Conservation (phyloP, 176 grass and related monocot species). For the Aegilops umbellulata region DNA sequence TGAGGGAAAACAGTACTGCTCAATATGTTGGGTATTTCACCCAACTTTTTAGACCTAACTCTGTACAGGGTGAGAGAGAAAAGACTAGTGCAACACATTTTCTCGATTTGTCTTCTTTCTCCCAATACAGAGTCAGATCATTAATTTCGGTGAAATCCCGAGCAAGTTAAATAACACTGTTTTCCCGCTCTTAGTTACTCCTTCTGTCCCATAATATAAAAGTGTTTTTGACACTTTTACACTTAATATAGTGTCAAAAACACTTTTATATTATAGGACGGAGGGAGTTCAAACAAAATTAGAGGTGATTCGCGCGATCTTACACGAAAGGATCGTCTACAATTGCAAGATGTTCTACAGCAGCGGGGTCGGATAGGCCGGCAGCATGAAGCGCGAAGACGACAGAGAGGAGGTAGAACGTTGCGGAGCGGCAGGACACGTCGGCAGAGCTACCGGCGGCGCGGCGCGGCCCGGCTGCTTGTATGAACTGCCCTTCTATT, state of each 20-base stretch:
- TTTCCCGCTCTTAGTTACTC: background rate
- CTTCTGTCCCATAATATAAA: background rate
- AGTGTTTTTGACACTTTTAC: too few relatives aligned
- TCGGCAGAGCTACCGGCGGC: too few relatives aligned
- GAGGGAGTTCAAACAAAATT: background rate
- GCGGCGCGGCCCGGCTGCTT: background rate
- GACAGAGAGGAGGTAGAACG: too few relatives aligned
- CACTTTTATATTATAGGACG: too few relatives aligned
- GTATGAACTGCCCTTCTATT: slow-evolving; percentile 19
- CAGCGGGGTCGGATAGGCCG: too few relatives aligned
- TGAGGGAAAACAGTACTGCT: background rate
- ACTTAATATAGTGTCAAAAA: too few relatives aligned
- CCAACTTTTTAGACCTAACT: background rate
- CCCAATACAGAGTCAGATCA: background rate
- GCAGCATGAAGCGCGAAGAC: too few relatives aligned
- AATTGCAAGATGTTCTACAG: background rate
- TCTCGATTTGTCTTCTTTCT: background rate
- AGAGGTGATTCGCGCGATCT: background rate
- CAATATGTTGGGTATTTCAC: background rate
- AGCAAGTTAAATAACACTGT: background rate
- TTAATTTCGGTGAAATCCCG: background rate
- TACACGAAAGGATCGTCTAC: background rate
- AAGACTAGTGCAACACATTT: background rate
- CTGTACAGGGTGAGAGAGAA: slow-evolving; percentile 7
- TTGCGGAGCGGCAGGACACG: too few relatives aligned